These are phyloP conservation scores for Hericium erinaceus DNA, from an alignment of 768 basidiomycete genomes.

Conservation along the genomic window DNA sequence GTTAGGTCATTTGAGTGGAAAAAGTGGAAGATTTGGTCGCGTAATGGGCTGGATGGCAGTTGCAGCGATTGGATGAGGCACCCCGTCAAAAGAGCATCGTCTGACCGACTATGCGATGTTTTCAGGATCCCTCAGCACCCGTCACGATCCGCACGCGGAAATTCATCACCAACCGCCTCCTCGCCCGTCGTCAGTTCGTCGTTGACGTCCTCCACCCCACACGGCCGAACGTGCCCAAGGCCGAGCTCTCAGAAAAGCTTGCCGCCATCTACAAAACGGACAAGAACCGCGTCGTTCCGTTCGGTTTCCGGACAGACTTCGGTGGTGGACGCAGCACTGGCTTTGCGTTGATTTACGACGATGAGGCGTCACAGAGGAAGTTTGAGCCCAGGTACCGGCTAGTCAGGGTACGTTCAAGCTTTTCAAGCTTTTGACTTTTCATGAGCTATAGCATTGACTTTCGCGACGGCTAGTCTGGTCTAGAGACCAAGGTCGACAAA, in stretches of 20 bases:
- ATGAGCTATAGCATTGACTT: neutral
- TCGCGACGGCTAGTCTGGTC: conserved; percentile 42
- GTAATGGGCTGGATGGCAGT: conserved; percentile 24
- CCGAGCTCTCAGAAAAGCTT: conserved; percentile 88
- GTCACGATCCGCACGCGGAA: conserved; percentile 97
- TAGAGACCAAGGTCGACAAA: conserved; percentile 73
- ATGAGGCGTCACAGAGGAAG: conserved; percentile 88
- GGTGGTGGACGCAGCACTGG: conserved; percentile 98
- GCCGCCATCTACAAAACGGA: conserved; percentile 89
- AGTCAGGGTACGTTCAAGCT: conserved; percentile 64
- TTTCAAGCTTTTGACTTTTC: neutral
- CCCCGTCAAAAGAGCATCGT: conserved; percentile 1
- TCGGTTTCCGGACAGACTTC: conserved; percentile 92
- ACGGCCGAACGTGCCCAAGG: conserved; percentile 87
- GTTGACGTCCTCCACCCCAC: conserved; percentile 94
- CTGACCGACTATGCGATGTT: conserved; percentile 13
- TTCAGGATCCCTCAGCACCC: conserved; percentile 71
- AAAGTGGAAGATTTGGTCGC: neutral
- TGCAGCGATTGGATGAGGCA: conserved; percentile 22
- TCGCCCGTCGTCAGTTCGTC: conserved; percentile 93
- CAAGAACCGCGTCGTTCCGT: conserved; percentile 83
- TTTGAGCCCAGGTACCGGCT: conserved; percentile 96
- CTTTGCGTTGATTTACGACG: conserved; percentile 96
- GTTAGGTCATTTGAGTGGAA: neutral
- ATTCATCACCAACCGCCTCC: conserved; percentile 98